These are phyloP conservation scores for Herpotrichia juniperi DNA, from an alignment of 2,329 filamentous ascomycete genomes.

Conservation along the genomic window DNA sequence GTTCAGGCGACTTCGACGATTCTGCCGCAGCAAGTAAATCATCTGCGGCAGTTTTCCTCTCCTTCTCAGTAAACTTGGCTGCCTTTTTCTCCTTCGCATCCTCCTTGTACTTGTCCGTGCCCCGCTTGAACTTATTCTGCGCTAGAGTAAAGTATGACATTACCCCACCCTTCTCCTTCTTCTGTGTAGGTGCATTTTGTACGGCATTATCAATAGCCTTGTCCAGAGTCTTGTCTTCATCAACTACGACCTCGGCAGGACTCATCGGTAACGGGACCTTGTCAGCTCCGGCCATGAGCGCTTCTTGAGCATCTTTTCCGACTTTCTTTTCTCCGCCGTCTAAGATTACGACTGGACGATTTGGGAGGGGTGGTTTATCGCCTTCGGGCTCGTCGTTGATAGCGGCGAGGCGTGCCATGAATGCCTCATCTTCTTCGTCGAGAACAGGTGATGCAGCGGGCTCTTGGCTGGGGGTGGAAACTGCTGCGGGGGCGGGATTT, in stretches of 20 bases:
- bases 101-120: conserved; percentile 40
- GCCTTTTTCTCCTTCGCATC: conserved; percentile 32
- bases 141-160: conserved; percentile 40
- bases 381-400: conserved; percentile 48
- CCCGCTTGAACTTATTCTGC: conserved; percentile 34
- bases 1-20: conserved; percentile 37
- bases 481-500: background rate
- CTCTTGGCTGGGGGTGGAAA: conserved; percentile 25
- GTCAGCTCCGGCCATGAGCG: conserved; percentile 53
- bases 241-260: conserved; percentile 44
- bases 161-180: conserved; percentile 47
- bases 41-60: conserved; percentile 42
- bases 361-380: conserved; percentile 50
- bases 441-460: conserved; percentile 52
- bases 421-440: conserved; percentile 67
- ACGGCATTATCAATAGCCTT: conserved; percentile 36
- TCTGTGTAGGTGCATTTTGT: conserved; percentile 25
- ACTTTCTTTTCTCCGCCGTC: conserved; percentile 42
- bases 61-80: conserved; percentile 41
- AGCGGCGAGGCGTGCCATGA: conserved; percentile 58
- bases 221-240: conserved; percentile 29
- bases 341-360: conserved; percentile 38
- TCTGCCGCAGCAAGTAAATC: conserved; percentile 41
- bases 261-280: conserved; percentile 58
- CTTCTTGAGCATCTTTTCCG: conserved; percentile 53